Evolutionary conservation across 163 green algal genomes (phyloP).

Genomic region (Volvox carteri): DNA sequence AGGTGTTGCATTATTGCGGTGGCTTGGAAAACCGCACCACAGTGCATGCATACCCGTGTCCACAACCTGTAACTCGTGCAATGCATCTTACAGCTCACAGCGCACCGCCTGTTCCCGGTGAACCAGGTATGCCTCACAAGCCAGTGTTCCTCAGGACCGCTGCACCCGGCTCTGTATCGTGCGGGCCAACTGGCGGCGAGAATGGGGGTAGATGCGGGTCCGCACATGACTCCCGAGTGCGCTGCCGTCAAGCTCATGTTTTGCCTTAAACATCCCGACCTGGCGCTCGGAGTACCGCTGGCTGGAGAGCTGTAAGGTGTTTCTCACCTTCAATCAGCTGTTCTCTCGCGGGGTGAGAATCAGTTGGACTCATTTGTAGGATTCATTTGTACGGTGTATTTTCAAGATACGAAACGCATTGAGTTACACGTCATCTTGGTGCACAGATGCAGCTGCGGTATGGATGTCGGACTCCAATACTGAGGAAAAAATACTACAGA

Average conservation of each 20-base stretch:
- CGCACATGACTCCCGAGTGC: slow-evolving; percentile 82
- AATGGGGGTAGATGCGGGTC: slow-evolving; percentile 70
- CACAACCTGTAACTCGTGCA: not conserved
- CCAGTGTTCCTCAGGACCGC: slow-evolving; percentile 66
- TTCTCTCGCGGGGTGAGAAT: too few species aligned
- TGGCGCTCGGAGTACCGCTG: slow-evolving; percentile 86
- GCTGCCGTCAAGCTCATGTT: slow-evolving; percentile 94
- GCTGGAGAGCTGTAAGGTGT: slow-evolving; percentile 89
- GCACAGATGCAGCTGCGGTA: too few species aligned
- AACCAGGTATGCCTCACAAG: slow-evolving; percentile 67
- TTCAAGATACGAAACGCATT: too few species aligned
- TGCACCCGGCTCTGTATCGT: slow-evolving; percentile 70
- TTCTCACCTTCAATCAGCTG: too few species aligned
- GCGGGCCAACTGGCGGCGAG: slow-evolving; percentile 59
- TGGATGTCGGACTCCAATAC: too few species aligned
- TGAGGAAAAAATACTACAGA: too few species aligned
- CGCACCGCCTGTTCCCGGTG: not conserved
- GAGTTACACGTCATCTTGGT: too few species aligned
- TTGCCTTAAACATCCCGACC: slow-evolving; percentile 82
- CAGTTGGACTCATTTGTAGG: too few species aligned
- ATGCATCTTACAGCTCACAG: not conserved
- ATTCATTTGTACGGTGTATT: too few species aligned
- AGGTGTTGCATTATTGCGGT: slow-evolving; percentile 53
- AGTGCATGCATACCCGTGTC: not conserved
- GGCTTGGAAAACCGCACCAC: not conserved